Percentiles rank a stretch among this genome's conserved stretches.
Evolutionary conservation across 2,329 filamentous ascomycete genomes (phyloP).

Genomic region (Botrytis byssoidea): DNA sequence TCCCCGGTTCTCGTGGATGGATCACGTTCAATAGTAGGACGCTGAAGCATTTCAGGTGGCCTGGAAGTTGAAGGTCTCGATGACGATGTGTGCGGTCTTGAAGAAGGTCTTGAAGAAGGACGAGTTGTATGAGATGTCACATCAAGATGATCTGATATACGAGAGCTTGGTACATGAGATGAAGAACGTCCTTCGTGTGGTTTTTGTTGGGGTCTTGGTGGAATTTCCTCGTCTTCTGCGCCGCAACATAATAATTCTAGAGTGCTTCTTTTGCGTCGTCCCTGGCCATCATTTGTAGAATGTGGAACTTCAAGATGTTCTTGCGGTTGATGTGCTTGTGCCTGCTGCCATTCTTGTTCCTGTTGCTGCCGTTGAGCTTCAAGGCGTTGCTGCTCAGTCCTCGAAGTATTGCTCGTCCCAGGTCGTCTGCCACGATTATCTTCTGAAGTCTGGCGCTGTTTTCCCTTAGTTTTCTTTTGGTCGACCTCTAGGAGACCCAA

Average conservation of each 20-base stretch:
- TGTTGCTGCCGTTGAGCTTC: conserved; percentile 18
- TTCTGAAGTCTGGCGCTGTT: conserved; percentile 28
- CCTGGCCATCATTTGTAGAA: conserved; percentile 2
- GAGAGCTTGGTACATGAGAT: conserved; percentile 21
- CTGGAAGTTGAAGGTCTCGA: conserved; percentile 17
- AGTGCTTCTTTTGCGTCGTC: conserved; percentile 28
- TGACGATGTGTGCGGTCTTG: conserved; percentile 22
- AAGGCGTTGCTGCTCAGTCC: conserved; percentile 30
- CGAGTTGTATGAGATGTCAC: conserved; percentile 12
- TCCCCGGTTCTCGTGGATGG: conserved; percentile 42
- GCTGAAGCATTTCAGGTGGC: conserved; percentile 25
- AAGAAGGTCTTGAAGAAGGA: conserved; percentile 18
- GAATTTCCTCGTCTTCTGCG: conserved; percentile 30
- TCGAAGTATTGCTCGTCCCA: conserved; percentile 27
- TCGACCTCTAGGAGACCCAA: conserved; percentile 69
- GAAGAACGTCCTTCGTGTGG: conserved; percentile 22
- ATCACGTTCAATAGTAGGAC: conserved; percentile 33
- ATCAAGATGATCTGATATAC: conserved; percentile 14
- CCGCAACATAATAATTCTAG: conserved; percentile 37
- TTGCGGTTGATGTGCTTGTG: conserved; percentile 5
- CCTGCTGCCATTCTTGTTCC: conserved; percentile 4
- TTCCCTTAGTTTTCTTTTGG: conserved; percentile 26
- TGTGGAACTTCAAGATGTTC: neutral
- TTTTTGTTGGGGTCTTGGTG: conserved; percentile 32
- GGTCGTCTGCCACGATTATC: conserved; percentile 17